Evolutionary conservation across 306 rosid genomes (phyloP).

Genomic region (Medicago ruthenica): DNA sequence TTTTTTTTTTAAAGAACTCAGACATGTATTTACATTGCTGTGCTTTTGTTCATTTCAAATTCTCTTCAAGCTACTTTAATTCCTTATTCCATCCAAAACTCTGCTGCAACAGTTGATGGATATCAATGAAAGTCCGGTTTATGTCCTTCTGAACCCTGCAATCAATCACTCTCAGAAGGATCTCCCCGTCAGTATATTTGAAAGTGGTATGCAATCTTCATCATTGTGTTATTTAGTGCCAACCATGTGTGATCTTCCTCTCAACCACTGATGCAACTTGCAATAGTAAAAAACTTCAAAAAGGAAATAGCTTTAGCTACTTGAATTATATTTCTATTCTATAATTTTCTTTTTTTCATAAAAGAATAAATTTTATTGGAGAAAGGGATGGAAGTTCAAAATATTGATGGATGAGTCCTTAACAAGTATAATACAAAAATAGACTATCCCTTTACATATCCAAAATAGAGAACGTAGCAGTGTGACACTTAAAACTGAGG

Average conservation of each 20-base stretch:
- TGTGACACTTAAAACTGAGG: not conserved
- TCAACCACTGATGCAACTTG: conserved; percentile 29
- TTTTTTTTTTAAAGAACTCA: too few relatives aligned
- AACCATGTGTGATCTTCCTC: conserved; percentile 24
- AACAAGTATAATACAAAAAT: not conserved
- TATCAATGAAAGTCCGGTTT: conserved; percentile 92
- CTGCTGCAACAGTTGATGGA: conserved; percentile 82
- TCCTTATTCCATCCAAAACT: conserved; percentile 36
- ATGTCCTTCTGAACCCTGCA: conserved; percentile 87
- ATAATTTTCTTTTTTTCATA: not conserved
- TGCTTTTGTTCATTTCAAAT: conserved; percentile 27
- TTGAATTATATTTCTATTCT: conserved; percentile 13
- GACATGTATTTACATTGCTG: not conserved
- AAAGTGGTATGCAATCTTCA: conserved; percentile 70
- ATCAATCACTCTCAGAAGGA: conserved; percentile 92
- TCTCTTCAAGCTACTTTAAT: conserved; percentile 33
- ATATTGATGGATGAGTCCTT: conserved; percentile 10
- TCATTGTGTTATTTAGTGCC: conserved; percentile 22
- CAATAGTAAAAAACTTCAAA: conserved; percentile 5
- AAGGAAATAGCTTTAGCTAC: conserved; percentile 9
- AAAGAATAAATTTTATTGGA: conserved; percentile 7
- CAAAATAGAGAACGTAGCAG: conserved; percentile 5
- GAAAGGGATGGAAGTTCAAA: conserved; percentile 1
- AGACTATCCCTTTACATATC: conserved; percentile 1
- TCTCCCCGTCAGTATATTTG: conserved; percentile 86